A percentile compares a stretch with the other conserved stretches of the same genome.
Conservation (phyloP, 1,284 basidiomycete species). For the Naganishia cerealis region DNA sequence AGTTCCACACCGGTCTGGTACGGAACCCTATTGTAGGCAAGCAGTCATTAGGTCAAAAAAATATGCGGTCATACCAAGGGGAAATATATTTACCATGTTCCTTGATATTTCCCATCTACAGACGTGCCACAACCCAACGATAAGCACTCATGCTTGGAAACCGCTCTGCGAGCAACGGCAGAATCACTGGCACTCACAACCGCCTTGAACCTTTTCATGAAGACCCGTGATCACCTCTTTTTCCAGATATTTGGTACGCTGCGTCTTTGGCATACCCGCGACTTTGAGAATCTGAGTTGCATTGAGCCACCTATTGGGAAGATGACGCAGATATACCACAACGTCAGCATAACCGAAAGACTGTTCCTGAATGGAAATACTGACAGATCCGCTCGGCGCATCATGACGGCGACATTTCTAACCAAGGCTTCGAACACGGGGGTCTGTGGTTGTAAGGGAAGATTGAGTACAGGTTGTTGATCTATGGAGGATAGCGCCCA, state of each 20-base stretch:
- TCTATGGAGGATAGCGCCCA: conserved; percentile 3
- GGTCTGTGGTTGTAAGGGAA: conserved; percentile 39
- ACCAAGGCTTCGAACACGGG: conserved; percentile 92
- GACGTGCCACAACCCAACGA: background rate
- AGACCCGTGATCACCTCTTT: conserved; percentile 93
- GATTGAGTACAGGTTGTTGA: background rate
- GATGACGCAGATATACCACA: background rate
- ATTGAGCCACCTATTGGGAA: conserved; percentile 60
- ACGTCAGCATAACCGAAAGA: background rate
- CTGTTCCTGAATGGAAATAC: conserved; percentile 51
- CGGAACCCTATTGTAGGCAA: conserved; percentile 69
- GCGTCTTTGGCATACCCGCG: conserved; percentile 94
- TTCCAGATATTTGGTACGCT: conserved; percentile 76
- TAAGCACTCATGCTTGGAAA: background rate
- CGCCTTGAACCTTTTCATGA: conserved; percentile 98
- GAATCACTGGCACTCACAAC: conserved; percentile 58
- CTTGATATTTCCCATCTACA: conserved; percentile 90
- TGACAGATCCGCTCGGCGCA: conserved; percentile 86
- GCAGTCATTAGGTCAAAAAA: conserved; percentile 25
- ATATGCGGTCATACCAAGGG: background rate
- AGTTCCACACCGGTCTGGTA: conserved; percentile 59
- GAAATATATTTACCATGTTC: conserved; percentile 74
- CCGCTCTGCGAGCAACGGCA: background rate
- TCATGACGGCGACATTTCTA: conserved; percentile 97
- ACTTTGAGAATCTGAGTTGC: conserved; percentile 99